Conservation (phyloP, 805 yeast genomes). For the Ogataea methanolica region DNA sequence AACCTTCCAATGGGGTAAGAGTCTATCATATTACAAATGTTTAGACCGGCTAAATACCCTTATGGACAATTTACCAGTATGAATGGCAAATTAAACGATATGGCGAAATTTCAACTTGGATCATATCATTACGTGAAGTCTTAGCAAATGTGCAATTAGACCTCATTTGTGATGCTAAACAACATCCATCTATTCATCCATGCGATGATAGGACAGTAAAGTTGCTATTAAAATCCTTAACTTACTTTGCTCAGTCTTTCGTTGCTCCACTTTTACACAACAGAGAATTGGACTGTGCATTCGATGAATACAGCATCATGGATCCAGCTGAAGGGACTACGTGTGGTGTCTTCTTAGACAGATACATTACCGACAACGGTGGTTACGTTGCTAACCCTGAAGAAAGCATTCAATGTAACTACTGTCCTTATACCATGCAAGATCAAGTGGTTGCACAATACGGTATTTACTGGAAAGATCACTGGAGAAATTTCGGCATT, state of each 20-base stretch:
- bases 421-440: conserved; percentile 41
- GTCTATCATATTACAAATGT: too few species aligned
- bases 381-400: conserved; percentile 58
- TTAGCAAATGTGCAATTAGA: too few species aligned
- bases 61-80: too few species aligned
- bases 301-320: conserved; percentile 43
- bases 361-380: conserved; percentile 35
- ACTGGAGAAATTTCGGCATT: conserved; percentile 69
- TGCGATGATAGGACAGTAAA: too few species aligned
- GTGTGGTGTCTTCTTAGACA: conserved; percentile 49
- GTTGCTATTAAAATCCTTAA: too few species aligned
- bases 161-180: too few species aligned
- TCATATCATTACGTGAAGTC: too few species aligned
- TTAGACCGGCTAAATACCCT: too few species aligned
- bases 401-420: conserved; percentile 43
- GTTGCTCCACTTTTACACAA: conserved; percentile 46
- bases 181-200: too few species aligned
- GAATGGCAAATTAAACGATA: too few species aligned
- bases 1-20: too few species aligned
- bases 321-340: conserved; percentile 63
- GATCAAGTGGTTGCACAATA: conserved; percentile 41
- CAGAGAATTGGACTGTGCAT: conserved; percentile 43
- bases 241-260: conserved; percentile 62
- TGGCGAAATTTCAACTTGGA: too few species aligned
- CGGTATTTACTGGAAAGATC: conserved; percentile 38